These are phyloP conservation scores for Harringtonia aguacate DNA, from an alignment of 2,329 filamentous ascomycete species.

Conservation along the genomic window DNA sequence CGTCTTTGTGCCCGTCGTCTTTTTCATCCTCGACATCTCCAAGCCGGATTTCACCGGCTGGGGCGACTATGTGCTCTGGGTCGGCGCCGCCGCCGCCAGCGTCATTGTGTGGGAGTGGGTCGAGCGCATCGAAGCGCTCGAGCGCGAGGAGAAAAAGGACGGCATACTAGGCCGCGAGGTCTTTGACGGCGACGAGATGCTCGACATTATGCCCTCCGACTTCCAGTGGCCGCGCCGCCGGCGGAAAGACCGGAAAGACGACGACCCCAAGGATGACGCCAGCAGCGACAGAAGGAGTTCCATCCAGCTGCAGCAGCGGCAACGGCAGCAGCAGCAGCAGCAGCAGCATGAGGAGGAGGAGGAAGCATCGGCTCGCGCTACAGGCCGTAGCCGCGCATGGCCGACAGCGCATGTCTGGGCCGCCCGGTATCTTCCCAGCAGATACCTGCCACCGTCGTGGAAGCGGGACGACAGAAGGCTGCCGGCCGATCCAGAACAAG, in stretches of 20 bases:
- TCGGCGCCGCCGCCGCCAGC: slow-evolving; percentile 86
- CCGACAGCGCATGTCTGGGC: too few relatives aligned
- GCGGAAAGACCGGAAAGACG: slow-evolving; percentile 24
- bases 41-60: slow-evolving; percentile 79
- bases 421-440: background rate
- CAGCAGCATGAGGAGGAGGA: too few relatives aligned
- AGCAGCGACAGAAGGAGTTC: background rate
- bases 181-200: slow-evolving; percentile 89
- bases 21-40: slow-evolving; percentile 85
- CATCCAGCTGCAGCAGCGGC: too few relatives aligned
- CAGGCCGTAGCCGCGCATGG: too few relatives aligned
- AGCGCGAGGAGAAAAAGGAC: slow-evolving; percentile 88
- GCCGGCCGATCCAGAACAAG: slow-evolving; percentile 18
- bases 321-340: too few relatives aligned
- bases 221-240: slow-evolving; percentile 32
- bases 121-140: slow-evolving; percentile 82
- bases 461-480: background rate
- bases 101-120: slow-evolving; percentile 99
- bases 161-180: slow-evolving; percentile 84
- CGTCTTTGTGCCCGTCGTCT: slow-evolving; percentile 82
- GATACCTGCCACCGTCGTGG: too few relatives aligned
- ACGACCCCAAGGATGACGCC: slow-evolving; percentile 14
- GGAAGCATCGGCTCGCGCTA: too few relatives aligned
- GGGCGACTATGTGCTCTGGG: slow-evolving; percentile 94
- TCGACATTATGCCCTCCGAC: slow-evolving; percentile 50